Evolutionary conservation across 352 stramenopile genomes (phyloP).

Genomic region (Phytopythium sindhum): DNA sequence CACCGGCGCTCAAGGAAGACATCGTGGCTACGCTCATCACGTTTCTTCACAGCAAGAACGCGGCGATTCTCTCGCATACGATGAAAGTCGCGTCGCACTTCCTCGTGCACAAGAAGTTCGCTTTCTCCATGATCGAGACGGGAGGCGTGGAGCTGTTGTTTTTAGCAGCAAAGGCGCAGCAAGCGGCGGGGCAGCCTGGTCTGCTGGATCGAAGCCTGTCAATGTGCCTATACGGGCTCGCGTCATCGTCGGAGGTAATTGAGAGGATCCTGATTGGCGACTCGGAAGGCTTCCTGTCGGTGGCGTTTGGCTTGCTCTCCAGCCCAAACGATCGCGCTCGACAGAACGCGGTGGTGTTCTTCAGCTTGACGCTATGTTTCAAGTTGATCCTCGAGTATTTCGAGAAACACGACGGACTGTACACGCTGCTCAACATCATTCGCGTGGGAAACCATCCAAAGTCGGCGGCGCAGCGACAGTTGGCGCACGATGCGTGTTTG

Average conservation of each 20-base stretch:
- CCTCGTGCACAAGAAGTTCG: slow-evolving; percentile 84
- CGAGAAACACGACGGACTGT: slow-evolving; percentile 80
- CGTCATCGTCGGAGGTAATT: slow-evolving; percentile 74
- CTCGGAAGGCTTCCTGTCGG: slow-evolving; percentile 51
- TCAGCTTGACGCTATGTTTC: slow-evolving; percentile 74
- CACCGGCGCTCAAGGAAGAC: slow-evolving; percentile 77
- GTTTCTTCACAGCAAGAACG: slow-evolving; percentile 83
- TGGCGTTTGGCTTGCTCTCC: slow-evolving; percentile 60
- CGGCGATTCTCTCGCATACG: slow-evolving; percentile 68
- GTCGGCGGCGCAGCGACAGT: slow-evolving; percentile 67
- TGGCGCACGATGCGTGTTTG: slow-evolving; percentile 81
- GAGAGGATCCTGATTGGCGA: slow-evolving; percentile 65
- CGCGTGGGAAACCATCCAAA: slow-evolving; percentile 75
- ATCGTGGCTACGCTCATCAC: slow-evolving; percentile 80
- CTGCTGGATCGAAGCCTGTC: slow-evolving; percentile 73
- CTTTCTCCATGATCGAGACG: slow-evolving; percentile 68
- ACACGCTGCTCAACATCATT: slow-evolving; percentile 84
- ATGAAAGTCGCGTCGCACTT: slow-evolving; percentile 87
- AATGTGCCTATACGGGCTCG: slow-evolving; percentile 84
- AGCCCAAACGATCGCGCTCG: slow-evolving; percentile 77
- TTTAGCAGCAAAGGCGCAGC: slow-evolving; percentile 47
- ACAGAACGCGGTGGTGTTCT: slow-evolving; percentile 85
- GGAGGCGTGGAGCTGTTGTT: slow-evolving; percentile 76
- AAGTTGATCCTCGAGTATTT: slow-evolving; percentile 83
- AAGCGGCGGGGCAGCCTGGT: slow-evolving; percentile 51